Conservation (phyloP, 1,284 basidiomycete genomes). For the Rhodotorula sp. region DNA sequence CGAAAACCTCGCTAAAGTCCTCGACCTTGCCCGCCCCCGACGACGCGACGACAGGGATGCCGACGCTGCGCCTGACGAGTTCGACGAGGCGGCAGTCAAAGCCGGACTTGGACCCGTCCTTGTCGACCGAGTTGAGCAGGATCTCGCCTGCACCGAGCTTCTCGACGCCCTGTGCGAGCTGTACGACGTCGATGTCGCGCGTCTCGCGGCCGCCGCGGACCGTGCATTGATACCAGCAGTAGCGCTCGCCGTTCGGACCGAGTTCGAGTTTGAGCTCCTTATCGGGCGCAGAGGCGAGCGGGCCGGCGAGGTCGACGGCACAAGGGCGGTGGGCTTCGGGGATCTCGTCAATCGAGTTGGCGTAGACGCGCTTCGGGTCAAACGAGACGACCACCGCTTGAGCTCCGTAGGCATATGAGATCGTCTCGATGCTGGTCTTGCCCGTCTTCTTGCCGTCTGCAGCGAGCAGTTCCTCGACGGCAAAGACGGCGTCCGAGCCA, state of each 20-base stretch:
- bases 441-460: conserved; percentile 34
- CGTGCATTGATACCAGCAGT: conserved; percentile 97
- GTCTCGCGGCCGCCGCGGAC: conserved; percentile 87
- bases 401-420: conserved; percentile 84
- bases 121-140: conserved; percentile 92
- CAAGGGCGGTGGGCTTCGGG: conserved; percentile 60
- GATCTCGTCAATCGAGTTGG: conserved; percentile 62
- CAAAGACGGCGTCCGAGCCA: conserved; percentile 90
- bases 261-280: conserved; percentile 31
- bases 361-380: conserved; percentile 87
- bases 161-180: conserved; percentile 87
- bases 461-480: conserved; percentile 75
- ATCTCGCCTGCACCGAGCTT: conserved; percentile 91
- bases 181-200: conserved; percentile 85
- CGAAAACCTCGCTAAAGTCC: conserved; percentile 87
- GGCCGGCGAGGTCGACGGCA: conserved; percentile 64
- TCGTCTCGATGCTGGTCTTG: conserved; percentile 84
- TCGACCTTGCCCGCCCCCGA: conserved; percentile 80
- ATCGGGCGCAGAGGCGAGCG: conserved; percentile 43
- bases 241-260: conserved; percentile 65
- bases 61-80: conserved; percentile 71
- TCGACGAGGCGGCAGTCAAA: conserved; percentile 83
- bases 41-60: conserved; percentile 90
- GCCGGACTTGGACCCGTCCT: conserved; percentile 88
- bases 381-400: conserved; percentile 98